Conservation (phyloP, 345 rosid genomes). For the Rhizophora apiculata region DNA sequence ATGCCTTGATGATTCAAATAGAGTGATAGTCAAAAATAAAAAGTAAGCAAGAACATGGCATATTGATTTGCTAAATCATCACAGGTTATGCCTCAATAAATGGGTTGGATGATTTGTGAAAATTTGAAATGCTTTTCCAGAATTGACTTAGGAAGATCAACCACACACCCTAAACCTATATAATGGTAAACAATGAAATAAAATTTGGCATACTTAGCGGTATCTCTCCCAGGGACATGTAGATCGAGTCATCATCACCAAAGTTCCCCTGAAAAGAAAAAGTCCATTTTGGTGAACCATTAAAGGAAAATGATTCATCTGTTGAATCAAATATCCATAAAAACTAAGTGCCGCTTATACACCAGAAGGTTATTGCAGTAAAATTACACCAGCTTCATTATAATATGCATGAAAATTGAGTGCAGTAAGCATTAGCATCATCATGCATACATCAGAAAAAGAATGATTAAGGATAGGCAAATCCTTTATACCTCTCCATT, state of each 20-base stretch:
- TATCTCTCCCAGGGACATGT: slow-evolving; percentile 97
- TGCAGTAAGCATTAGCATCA: not conserved
- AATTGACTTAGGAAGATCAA: slow-evolving; percentile 18
- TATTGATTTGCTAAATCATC: not conserved
- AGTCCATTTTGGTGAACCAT: not conserved
- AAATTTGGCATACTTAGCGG: slow-evolving; percentile 67
- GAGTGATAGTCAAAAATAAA: too few relatives aligned
- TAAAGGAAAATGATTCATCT: slow-evolving; percentile 9
- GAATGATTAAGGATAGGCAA: slow-evolving; percentile 1
- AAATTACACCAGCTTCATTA: slow-evolving; percentile 1
- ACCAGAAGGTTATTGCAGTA: not conserved
- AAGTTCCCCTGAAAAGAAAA: slow-evolving; percentile 51
- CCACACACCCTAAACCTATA: slow-evolving; percentile 22
- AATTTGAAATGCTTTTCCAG: slow-evolving; percentile 5
- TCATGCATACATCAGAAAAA: slow-evolving; percentile 1
- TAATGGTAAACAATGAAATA: slow-evolving; percentile 27
- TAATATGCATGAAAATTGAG: not conserved
- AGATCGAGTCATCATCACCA: slow-evolving; percentile 85
- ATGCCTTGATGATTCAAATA: not conserved
- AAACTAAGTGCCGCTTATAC: not conserved
- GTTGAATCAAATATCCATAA: not conserved
- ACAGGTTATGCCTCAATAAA: slow-evolving; percentile 9
- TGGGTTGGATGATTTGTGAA: slow-evolving; percentile 7
- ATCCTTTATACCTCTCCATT: slow-evolving; percentile 58
- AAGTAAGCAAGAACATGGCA: not conserved